Conservation (phyloP, 139 green algal genomes). For the Eudorina sp. region DNA sequence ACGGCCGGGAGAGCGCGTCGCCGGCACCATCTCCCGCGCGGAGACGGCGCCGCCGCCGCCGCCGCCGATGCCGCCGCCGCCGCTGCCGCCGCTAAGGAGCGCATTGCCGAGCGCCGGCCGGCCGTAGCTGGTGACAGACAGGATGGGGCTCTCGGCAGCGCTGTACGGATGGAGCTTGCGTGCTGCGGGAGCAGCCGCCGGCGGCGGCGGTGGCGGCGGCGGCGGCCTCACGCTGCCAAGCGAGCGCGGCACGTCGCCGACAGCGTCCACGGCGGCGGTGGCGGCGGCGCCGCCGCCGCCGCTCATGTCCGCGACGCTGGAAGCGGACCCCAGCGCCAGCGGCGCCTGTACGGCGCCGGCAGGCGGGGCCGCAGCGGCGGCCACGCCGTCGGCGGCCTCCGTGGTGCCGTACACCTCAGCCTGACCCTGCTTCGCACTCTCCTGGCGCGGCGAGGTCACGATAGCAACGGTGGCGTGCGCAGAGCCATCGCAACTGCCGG, state of each 20-base stretch:
- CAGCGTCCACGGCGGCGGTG: neutral
- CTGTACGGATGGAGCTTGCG: conserved; percentile 10
- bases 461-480: too few relatives aligned
- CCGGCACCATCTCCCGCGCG: neutral
- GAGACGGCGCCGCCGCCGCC: neutral
- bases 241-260: neutral
- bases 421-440: too few relatives aligned
- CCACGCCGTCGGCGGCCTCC: neutral
- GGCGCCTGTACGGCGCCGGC: too few relatives aligned
- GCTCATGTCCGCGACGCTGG: neutral
- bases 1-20: neutral
- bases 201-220: neutral
- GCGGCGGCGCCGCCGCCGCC: too few relatives aligned
- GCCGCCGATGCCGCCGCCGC: neutral
- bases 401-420: too few relatives aligned
- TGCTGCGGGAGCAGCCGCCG: too few relatives aligned
- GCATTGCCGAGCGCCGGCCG: too few relatives aligned
- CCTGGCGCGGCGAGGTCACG: too few relatives aligned
- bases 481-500: too few relatives aligned
- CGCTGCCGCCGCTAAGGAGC: too few relatives aligned
- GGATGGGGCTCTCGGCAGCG: conserved; percentile 1
- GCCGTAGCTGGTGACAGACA: neutral
- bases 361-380: neutral
- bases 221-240: neutral
- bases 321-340: neutral